phyloP scores from a whole-genome alignment of 106 monocot genomes.

The Dendrobium officinale region DNA sequence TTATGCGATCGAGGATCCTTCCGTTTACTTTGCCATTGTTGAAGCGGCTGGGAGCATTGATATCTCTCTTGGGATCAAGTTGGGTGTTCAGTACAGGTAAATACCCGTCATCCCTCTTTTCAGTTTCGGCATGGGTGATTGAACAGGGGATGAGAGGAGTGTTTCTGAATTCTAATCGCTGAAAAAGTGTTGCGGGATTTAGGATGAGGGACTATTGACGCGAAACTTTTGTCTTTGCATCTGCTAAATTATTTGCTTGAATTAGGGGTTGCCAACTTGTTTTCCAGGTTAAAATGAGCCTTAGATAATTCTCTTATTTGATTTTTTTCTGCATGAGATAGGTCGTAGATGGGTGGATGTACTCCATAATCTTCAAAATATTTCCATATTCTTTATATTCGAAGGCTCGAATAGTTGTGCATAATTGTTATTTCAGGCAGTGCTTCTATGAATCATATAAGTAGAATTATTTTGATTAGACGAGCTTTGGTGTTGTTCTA shows the following conservation, averaged over 20 bases:
- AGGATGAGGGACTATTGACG: neutral
- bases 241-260: neutral
- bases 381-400: too few species aligned
- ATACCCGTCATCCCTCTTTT: neutral
- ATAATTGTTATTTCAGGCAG: too few species aligned
- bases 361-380: too few species aligned
- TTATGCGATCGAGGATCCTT: conserved; percentile 54
- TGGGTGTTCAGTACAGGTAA: conserved; percentile 95
- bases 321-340: neutral
- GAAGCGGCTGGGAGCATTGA: conserved; percentile 81
- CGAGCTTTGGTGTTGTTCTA: too few species aligned
- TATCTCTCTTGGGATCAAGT: conserved; percentile 84
- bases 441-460: too few species aligned
- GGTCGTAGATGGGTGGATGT: too few species aligned
- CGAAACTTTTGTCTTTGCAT: neutral
- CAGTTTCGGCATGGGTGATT: neutral
- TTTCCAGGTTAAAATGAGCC: neutral
- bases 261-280: neutral
- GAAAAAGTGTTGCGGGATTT: neutral
- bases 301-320: neutral
- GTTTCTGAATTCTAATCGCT: neutral
- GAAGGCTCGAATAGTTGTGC: too few species aligned
- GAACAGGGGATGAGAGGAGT: neutral
- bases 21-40: conserved; percentile 53
- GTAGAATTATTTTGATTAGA: too few species aligned